Evolutionary conservation across 2,329 filamentous ascomycete genomes (phyloP).

Genomic region (Fusarium illudens): DNA sequence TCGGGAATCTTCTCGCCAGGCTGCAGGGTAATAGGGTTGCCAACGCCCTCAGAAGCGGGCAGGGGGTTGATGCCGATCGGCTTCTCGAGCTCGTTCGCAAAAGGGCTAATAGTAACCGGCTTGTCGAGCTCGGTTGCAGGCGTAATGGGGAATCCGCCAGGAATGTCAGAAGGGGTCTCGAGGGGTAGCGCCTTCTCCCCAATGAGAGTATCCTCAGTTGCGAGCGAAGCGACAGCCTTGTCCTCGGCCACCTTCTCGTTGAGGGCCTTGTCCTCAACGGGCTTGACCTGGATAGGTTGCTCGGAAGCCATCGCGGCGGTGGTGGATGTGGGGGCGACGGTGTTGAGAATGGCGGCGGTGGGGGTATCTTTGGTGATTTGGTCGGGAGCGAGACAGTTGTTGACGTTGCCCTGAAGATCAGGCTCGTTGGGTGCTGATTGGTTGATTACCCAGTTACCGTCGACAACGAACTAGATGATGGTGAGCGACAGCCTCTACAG

Average conservation of each 20-base stretch:
- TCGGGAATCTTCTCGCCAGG: conserved; percentile 85
- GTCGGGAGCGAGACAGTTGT: conserved; percentile 86
- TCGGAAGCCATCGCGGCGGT: conserved; percentile 71
- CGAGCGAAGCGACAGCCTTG: conserved; percentile 12
- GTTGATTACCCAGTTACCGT: conserved; percentile 89
- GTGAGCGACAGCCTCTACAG: conserved; percentile 35
- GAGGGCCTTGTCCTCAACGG: conserved; percentile 26
- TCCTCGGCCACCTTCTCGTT: conserved; percentile 28
- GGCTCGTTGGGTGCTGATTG: conserved; percentile 81
- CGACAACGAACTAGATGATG: conserved; percentile 82
- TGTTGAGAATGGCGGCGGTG: conserved; percentile 67
- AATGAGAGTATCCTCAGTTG: conserved; percentile 21
- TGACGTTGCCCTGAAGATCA: conserved; percentile 84
- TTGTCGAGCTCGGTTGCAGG: conserved; percentile 64
- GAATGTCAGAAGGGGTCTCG: conserved; percentile 48
- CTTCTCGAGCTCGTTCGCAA: conserved; percentile 60
- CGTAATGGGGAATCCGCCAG: conserved; percentile 70
- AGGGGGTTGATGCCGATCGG: conserved; percentile 68
- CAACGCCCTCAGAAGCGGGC: conserved; percentile 67
- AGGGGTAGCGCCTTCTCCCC: conserved; percentile 43
- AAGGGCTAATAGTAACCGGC: conserved; percentile 66
- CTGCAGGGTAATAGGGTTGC: conserved; percentile 82
- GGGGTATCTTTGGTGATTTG: conserved; percentile 65
- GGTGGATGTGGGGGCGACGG: conserved; percentile 73
- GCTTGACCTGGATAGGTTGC: conserved; percentile 62